These are phyloP conservation scores for Parastagonospora nodorum DNA, from an alignment of 2,329 filamentous ascomycete genomes.

Conservation along the genomic window DNA sequence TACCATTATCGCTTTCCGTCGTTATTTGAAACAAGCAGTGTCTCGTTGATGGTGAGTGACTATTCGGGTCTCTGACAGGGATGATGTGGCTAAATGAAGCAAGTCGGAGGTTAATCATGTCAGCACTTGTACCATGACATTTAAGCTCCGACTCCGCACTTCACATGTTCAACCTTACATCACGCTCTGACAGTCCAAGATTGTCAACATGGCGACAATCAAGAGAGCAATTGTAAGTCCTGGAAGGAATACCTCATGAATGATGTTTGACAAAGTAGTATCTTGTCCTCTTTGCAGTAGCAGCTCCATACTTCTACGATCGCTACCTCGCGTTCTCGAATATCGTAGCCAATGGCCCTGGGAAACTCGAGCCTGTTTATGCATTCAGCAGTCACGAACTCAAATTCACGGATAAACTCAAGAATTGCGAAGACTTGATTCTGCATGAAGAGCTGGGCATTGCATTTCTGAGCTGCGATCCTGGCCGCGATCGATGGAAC, in stretches of 20 bases:
- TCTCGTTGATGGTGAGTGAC: too few relatives aligned
- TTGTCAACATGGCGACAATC: not conserved
- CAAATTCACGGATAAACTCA: slow-evolving; percentile 41
- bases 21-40: too few relatives aligned
- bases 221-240: not conserved
- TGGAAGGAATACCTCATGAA: too few relatives aligned
- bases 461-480: slow-evolving; percentile 52
- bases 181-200: too few relatives aligned
- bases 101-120: too few relatives aligned
- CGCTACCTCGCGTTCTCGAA: slow-evolving; percentile 23
- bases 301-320: slow-evolving; percentile 35
- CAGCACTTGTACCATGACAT: too few relatives aligned
- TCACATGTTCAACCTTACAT: too few relatives aligned
- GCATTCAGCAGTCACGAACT: slow-evolving; percentile 36
- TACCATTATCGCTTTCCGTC: too few relatives aligned
- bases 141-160: too few relatives aligned
- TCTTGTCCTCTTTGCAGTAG: slow-evolving; percentile 15
- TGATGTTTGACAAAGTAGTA: slow-evolving; percentile 6
- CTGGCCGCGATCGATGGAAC: slow-evolving; percentile 51
- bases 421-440: slow-evolving; percentile 53
- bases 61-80: too few relatives aligned
- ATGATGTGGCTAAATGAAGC: too few relatives aligned
- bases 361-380: slow-evolving; percentile 22
- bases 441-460: slow-evolving; percentile 43
- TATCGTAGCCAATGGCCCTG: slow-evolving; percentile 28